Base-by-base conservation (phyloP, 2,329 filamentous ascomycete species). In the Dactylonectria estremocensis region DNA sequence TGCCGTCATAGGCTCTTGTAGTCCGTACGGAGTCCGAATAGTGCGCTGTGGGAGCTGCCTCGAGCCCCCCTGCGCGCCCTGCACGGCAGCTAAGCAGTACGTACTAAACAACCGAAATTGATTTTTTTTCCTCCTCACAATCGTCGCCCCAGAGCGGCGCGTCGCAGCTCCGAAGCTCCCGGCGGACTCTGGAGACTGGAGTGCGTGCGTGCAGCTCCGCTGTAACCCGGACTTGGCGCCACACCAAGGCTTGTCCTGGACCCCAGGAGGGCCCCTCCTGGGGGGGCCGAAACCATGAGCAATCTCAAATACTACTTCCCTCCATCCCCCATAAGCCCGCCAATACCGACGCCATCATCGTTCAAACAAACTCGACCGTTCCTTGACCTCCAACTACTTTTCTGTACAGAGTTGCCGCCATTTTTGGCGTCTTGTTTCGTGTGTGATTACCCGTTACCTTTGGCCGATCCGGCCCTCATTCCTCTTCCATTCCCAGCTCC, bases 61-160 rank as follows among this genome's bases (percentile, higher is more conserved):
- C 11, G 18, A 37, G 58, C 58, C 58, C 50, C 49, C 50, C 49
- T 48, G 37, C 7, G 58, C 43, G 50, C 49, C 57, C 57, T 60
- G 57, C 24, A 28, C 46, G 20, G 13, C 46, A 48, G 45, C 24
- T 22, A 48, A 48, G 24, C 24, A 28, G 24, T 43, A 43, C 40
- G 16, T 14, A 43, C 62, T 65, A 50, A 54, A 31, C 53, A 66
- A 66, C 64, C 64, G 64, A 66, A 62, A 66, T 66, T 66, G 64
- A 48, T 48, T 18, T 58, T 45, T n/a, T 59, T 59, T 49, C 14
- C 22, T 13, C 20, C 55, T 22, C 56, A 28, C n/a, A 56, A 24
- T 37, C 5, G 35, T 53, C 57, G 48, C 57, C 57, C 57, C 57
- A 60, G 57, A n/a, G 5, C 40, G 31, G 60, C 52, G 52, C 20